Conservation (phyloP, 371 early-diverging fungal species). For the Umbelopsis sp. region DNA sequence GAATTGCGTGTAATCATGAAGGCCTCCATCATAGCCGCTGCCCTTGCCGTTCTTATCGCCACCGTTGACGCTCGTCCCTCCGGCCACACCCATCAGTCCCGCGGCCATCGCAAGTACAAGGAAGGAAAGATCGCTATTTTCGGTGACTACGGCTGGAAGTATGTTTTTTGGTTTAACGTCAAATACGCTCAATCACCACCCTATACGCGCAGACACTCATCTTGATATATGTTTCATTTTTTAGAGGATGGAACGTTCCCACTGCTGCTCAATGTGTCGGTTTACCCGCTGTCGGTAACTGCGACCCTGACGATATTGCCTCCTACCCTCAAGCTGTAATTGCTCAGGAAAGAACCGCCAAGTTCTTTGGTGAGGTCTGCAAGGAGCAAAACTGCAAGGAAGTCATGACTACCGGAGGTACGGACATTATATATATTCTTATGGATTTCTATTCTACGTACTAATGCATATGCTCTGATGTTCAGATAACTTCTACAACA, state of each 20-base stretch:
- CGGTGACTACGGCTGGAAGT: conserved; percentile 16
- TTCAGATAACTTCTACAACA: conserved; percentile 8
- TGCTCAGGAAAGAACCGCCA: conserved; percentile 8
- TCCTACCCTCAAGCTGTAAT: neutral
- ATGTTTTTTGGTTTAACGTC: neutral
- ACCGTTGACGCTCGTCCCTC: conserved; percentile 6
- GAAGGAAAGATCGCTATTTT: conserved; percentile 3
- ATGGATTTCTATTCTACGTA: neutral
- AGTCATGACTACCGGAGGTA: conserved; percentile 14
- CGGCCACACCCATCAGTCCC: neutral
- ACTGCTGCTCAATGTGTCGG: conserved; percentile 12
- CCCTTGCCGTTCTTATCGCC: conserved; percentile 11
- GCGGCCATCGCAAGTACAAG: neutral
- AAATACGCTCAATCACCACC: too few species aligned
- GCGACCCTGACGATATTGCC: conserved; percentile 5
- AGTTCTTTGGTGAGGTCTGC: conserved; percentile 14
- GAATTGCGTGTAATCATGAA: neutral
- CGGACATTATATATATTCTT: neutral
- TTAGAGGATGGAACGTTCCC: neutral
- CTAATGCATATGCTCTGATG: neutral
- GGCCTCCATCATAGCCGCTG: conserved; percentile 1
- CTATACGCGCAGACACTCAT: neutral
- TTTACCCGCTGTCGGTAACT: neutral
- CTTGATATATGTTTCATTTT: neutral
- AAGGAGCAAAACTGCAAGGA: neutral